A percentile compares a stretch with the other conserved stretches of the same genome.
These are phyloP conservation scores for Hydnum rufescens DNA, from an alignment of 768 basidiomycete genomes.

Conservation along the genomic window DNA sequence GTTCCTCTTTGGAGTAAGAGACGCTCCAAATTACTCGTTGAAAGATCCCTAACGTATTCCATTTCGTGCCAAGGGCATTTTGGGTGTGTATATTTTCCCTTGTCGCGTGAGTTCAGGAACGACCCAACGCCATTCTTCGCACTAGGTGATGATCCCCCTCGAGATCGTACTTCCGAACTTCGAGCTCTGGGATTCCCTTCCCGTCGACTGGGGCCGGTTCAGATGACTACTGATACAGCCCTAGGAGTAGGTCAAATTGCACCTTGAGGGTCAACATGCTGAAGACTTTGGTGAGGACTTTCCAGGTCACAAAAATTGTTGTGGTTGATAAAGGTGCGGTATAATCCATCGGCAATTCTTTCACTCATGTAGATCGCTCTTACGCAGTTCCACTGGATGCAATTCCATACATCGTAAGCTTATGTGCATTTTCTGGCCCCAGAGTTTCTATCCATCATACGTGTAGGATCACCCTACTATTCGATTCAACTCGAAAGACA, in stretches of 20 bases:
- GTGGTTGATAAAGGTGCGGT: constrained; percentile 14
- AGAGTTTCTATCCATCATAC: not conserved
- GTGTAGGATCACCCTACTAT: constrained; percentile 77
- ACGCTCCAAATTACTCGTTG: not conserved
- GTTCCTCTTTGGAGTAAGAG: constrained; percentile 76
- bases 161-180: constrained; percentile 80
- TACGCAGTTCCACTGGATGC: constrained; percentile 36
- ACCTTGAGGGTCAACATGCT: not conserved
- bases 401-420: constrained; percentile 26
- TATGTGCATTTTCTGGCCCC: constrained; percentile 10
- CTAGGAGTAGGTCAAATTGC: constrained; percentile 30
- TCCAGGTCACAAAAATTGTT: constrained; percentile 18
- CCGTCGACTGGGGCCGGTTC: constrained; percentile 66
- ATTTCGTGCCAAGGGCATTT: not conserved
- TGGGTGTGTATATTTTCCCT: no score
- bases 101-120: not conserved
- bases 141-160: constrained; percentile 87
- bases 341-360: no score
- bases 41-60: not conserved
- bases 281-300: not conserved
- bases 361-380: constrained; percentile 2
- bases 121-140: no score
- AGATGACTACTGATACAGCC: constrained; percentile 99
- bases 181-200: constrained; percentile 71
- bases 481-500: constrained; percentile 65